Evolutionary conservation across 495 filamentous ascomycete species (phyloP), one percentile per base, ranked within the genome.

Genomic region (Aspergillus saccharolyticus): DNA sequence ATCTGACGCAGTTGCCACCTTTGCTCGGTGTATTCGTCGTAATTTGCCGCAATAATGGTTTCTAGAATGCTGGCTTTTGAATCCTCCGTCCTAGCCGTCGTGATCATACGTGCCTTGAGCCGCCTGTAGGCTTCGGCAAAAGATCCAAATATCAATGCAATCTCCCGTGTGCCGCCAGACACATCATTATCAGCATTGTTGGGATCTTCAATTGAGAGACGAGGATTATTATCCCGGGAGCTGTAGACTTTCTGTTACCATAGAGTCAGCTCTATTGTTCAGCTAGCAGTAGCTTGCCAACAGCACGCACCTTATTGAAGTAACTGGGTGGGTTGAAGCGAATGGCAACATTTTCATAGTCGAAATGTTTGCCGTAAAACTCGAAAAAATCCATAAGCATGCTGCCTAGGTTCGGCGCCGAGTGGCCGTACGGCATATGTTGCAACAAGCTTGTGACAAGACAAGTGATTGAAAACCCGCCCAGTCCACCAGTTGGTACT

Each of bases 391-490:
- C 80, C 70, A 97, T 81, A 1, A 98, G 75, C 14, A 93, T 72
- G 53, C 89, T 78, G 17, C 90, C 94, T 2, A 95, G 77, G 65
- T 93, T 83, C 7, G 84, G 77, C 43, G 82, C 74, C 62, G 87
- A 68, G 24, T 79, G 74, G 15, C 78, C 72, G 48, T 85, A 78
- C 4, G 91, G 89, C 74, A 88, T 79, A 55, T 86, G 81, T 63
- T 96, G 87, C 16, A 97, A 71, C 61, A 96, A 75, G 69, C 85
- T 90, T 51, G 90, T 85, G n/a, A 97, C 89, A 44, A 98, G 79
- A 73, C 95, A 98, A 43, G 88, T 96, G 52, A 96, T 87, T 1
- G 91, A 88, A 65, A 97, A 97, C 1, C 93, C 92, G 33, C 94
- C 95, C n/a, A 98, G 79, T 0, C 95, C 95, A 55, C 95, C 95